phyloP scores from a whole-genome alignment of 2,329 filamentous ascomycete species.

The Orbilia quercus region DNA sequence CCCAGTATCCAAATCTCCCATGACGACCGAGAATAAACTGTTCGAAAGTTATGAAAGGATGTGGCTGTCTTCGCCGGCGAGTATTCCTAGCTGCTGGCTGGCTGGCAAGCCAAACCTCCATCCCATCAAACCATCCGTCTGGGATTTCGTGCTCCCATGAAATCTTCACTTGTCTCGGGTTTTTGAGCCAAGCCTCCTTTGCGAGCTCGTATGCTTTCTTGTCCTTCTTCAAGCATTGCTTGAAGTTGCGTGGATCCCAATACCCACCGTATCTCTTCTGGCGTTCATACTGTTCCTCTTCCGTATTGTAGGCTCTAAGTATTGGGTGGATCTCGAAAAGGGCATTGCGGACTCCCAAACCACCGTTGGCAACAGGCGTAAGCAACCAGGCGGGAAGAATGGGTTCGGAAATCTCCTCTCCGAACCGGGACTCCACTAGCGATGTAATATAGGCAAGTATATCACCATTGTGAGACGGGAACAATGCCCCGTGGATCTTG shows the following conservation, averaged over 20 bases:
- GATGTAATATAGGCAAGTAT: slow-evolving; percentile 70
- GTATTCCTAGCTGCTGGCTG: slow-evolving; percentile 34
- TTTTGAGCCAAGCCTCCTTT: slow-evolving; percentile 34
- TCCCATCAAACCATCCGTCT: slow-evolving; percentile 42
- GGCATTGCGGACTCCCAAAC: slow-evolving; percentile 66
- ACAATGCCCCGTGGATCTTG: slow-evolving; percentile 68
- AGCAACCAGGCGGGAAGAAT: slow-evolving; percentile 66
- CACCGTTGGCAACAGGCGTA: slow-evolving; percentile 65
- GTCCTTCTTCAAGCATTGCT: slow-evolving; percentile 45
- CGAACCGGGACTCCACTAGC: slow-evolving; percentile 68
- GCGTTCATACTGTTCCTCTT: slow-evolving; percentile 62
- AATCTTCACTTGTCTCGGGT: slow-evolving; percentile 4
- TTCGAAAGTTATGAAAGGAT: slow-evolving; percentile 66
- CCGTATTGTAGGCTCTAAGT: slow-evolving; percentile 61
- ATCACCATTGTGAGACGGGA: slow-evolving; percentile 64
- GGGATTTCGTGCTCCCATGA: slow-evolving; percentile 34
- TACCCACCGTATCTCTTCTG: slow-evolving; percentile 59
- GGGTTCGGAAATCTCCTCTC: slow-evolving; percentile 61
- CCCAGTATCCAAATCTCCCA: slow-evolving; percentile 60
- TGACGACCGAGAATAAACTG: slow-evolving; percentile 63
- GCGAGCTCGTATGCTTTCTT: slow-evolving; percentile 33
- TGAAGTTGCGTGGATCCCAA: slow-evolving; percentile 51
- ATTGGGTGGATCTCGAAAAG: slow-evolving; percentile 65
- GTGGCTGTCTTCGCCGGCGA: slow-evolving; percentile 61
- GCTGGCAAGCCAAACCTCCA: slow-evolving; percentile 31